Conservation (phyloP, 2,329 filamentous ascomycete species). For the Aspergillus hiratsukae region DNA sequence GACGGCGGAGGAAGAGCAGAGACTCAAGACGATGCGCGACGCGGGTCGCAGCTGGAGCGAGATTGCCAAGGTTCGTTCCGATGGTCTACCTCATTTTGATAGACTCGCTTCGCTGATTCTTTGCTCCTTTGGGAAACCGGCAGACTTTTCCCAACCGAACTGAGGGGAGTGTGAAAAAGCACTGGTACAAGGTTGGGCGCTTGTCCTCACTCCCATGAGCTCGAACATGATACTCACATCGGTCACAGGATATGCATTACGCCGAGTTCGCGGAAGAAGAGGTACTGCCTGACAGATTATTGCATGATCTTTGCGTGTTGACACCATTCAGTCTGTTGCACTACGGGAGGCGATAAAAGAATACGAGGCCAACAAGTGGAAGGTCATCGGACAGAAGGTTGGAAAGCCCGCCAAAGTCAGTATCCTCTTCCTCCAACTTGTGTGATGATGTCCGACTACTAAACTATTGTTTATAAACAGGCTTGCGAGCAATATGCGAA, state of each 20-base stretch:
- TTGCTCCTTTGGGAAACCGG: conserved; percentile 3
- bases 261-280: conserved; percentile 97
- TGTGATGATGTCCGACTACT: conserved; percentile 16
- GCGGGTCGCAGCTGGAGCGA: conserved; percentile 93
- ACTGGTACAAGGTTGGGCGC: conserved; percentile 86
- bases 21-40: conserved; percentile 91
- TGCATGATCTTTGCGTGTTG: conserved; percentile 4
- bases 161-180: conserved; percentile 97
- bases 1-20: conserved; percentile 89
- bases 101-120: conserved; percentile 1
- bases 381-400: conserved; percentile 91
- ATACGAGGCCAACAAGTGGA: conserved; percentile 99
- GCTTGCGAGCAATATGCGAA: conserved; percentile 92
- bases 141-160: conserved; percentile 89
- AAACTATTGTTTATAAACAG: conserved; percentile 38
- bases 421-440: conserved; percentile 6
- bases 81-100: neutral
- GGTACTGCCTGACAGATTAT: conserved; percentile 21
- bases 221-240: conserved; percentile 6
- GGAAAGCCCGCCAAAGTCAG: conserved; percentile 91
- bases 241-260: conserved; percentile 90
- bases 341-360: conserved; percentile 94
- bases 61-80: conserved; percentile 76
- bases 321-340: conserved; percentile 34
- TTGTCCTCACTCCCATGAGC: conserved; percentile 1